These are phyloP conservation scores for Candida pseudoviswanathii DNA, from an alignment of 1,139 yeast species.

Conservation along the genomic window DNA sequence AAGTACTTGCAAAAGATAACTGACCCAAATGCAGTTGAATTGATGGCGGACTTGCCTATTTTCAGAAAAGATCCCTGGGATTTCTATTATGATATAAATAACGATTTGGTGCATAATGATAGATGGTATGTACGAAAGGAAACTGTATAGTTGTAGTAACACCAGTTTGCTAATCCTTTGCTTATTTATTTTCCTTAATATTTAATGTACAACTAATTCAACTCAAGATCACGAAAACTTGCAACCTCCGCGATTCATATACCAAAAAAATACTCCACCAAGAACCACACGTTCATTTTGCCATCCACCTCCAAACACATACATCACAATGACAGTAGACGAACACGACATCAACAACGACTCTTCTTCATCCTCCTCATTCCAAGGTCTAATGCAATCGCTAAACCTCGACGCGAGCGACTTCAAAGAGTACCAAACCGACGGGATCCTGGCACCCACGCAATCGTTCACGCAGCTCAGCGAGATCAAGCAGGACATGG, in stretches of 20 bases:
- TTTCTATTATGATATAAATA: slow-evolving; percentile 36
- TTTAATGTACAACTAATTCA: background rate
- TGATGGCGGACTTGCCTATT: slow-evolving; percentile 31
- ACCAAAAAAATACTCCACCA: background rate
- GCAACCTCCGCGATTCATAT: background rate
- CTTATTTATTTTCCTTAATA: background rate
- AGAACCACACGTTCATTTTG: background rate
- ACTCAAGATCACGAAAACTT: background rate
- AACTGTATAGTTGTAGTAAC: background rate
- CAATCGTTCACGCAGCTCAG: slow-evolving; percentile 31
- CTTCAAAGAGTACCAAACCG: slow-evolving; percentile 22
- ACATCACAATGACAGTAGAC: slow-evolving; percentile 17
- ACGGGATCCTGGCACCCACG: slow-evolving; percentile 15
- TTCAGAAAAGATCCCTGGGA: slow-evolving; percentile 46
- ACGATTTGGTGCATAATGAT: slow-evolving; percentile 22
- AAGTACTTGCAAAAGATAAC: slow-evolving; percentile 26
- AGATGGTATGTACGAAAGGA: slow-evolving; percentile 25
- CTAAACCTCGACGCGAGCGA: slow-evolving; percentile 36
- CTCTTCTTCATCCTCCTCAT: slow-evolving; percentile 17
- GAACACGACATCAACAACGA: slow-evolving; percentile 17
- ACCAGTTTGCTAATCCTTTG: background rate
- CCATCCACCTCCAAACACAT: background rate
- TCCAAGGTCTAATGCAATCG: slow-evolving; percentile 42
- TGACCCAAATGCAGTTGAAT: slow-evolving; percentile 20
- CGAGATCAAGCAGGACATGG: slow-evolving; percentile 33